Base-by-base conservation (phyloP, 805 yeast species). In the Saccharomycopsis sp. region DNA sequence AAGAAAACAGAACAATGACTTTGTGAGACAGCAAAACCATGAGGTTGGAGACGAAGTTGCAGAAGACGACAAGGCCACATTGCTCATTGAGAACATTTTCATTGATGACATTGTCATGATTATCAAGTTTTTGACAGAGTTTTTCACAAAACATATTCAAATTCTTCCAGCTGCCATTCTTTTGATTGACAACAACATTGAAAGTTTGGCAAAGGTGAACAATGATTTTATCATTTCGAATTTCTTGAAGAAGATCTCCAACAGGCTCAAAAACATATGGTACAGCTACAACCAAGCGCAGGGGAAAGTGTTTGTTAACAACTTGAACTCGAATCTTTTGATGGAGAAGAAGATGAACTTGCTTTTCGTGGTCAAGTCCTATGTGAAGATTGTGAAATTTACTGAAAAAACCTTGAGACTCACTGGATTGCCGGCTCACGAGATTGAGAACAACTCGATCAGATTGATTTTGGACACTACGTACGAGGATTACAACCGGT, bases 81-180 rank as follows among this genome's bases (percentile, higher is more conserved):
- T 48, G n/a, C 48, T 59, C 31, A 57, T 63, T 52, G 60, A 61
- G 38, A 51, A 51, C 43, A 39, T 65, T 5, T 53, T 57, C 30
- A 48, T 49, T 3, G 50, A 51, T 1, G 47, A 58, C 4, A 38
- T 50, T 9, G 41, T 53, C 34, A 36, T 55, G 1, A 54, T 67
- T 4, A 44, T 65, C 36, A 63, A 63, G 19, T 25, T 46, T 20
- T 22, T 50, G 34, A 16, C 38, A 7, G 48, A 40, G 33, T 38
- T 38, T 19, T 37, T 33, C n/a, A 34, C 38, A 6, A 36, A 41
- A 15, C 34, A 43, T 21, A 21, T 34, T 3, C 45, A 43, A 15
- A 30, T 37, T 15, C 39, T 34, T 4, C 43, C 45, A 2, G 45
- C 17, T 5, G 26, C 41, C 2, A 43, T 43, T 16, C 36, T 48